phyloP scores from a whole-genome alignment of 257 asterid genomes.

The Rhazya stricta region DNA sequence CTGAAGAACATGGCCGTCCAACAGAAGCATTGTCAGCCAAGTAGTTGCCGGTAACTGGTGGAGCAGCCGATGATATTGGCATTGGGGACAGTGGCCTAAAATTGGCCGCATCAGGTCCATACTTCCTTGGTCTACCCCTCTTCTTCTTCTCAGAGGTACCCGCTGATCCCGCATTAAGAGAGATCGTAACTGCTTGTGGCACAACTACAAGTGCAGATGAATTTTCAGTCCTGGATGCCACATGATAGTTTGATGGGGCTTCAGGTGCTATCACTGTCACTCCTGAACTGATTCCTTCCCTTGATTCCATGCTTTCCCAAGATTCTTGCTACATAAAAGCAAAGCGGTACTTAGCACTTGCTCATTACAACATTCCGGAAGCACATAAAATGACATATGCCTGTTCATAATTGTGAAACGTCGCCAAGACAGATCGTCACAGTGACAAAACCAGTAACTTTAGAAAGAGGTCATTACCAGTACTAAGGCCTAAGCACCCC shows the following conservation, averaged over 20 bases:
- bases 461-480: not conserved
- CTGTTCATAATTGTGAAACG: not conserved
- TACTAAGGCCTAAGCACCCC: not conserved
- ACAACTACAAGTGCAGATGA: slow-evolving; percentile 25
- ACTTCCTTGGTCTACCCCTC: slow-evolving; percentile 94
- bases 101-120: slow-evolving; percentile 52
- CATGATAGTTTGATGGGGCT: slow-evolving; percentile 58
- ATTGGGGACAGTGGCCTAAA: slow-evolving; percentile 36
- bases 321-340: not conserved
- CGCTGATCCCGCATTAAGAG: slow-evolving; percentile 19
- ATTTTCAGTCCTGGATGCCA: slow-evolving; percentile 48
- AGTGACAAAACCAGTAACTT: not conserved
- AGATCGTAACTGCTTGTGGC: slow-evolving; percentile 22
- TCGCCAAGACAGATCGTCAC: not conserved
- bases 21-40: slow-evolving; percentile 35
- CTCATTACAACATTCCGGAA: not conserved
- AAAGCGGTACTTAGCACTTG: not conserved
- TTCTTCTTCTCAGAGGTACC: slow-evolving; percentile 62
- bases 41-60: slow-evolving; percentile 40
- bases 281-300: slow-evolving; percentile 49
- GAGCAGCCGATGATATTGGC: slow-evolving; percentile 50
- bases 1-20: slow-evolving; percentile 35
- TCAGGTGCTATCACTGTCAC: slow-evolving; percentile 48
- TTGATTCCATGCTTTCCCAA: slow-evolving; percentile 54
- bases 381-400: not conserved